These are phyloP conservation scores for Irpex lacteus DNA, from an alignment of 1,284 basidiomycete genomes.

Conservation along the genomic window DNA sequence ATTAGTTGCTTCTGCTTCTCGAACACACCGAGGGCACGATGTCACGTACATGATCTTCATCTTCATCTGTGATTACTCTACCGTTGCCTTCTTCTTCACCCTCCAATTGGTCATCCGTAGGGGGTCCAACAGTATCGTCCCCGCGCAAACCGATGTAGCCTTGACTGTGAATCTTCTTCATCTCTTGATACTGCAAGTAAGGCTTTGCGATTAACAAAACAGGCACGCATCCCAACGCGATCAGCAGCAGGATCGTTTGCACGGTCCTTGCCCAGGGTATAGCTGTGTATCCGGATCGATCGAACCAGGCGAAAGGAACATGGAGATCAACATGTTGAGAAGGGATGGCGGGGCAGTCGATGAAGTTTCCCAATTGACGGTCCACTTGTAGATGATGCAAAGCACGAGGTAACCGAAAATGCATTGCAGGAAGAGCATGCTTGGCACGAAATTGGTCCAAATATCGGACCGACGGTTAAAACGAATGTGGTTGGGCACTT, in stretches of 20 bases:
- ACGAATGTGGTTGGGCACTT: constrained; percentile 92
- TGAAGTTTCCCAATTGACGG: constrained; percentile 83
- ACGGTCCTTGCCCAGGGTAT: constrained; percentile 87
- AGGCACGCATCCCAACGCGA: constrained; percentile 90
- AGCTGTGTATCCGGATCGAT: constrained; percentile 73
- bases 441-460: constrained; percentile 94
- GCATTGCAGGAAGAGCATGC: constrained; percentile 95
- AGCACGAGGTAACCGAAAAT: constrained; percentile 97
- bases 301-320: constrained; percentile 88
- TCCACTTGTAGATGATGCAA: constrained; percentile 98
- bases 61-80: constrained; percentile 65
- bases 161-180: constrained; percentile 79
- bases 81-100: constrained; percentile 88
- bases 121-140: constrained; percentile 41
- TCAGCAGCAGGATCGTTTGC: constrained; percentile 77
- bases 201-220: constrained; percentile 95
- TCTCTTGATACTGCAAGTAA: constrained; percentile 92
- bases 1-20: constrained; percentile 3
- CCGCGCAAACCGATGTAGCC: constrained; percentile 77
- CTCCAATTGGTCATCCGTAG: constrained; percentile 61
- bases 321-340: constrained; percentile 93
- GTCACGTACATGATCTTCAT: constrained; percentile 49
- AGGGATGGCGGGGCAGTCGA: constrained; percentile 81
- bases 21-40: not conserved
- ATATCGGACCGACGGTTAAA: constrained; percentile 88